Evolutionary conservation across 768 basidiomycete species (phyloP).

Genomic region (Mycena indigotica): DNA sequence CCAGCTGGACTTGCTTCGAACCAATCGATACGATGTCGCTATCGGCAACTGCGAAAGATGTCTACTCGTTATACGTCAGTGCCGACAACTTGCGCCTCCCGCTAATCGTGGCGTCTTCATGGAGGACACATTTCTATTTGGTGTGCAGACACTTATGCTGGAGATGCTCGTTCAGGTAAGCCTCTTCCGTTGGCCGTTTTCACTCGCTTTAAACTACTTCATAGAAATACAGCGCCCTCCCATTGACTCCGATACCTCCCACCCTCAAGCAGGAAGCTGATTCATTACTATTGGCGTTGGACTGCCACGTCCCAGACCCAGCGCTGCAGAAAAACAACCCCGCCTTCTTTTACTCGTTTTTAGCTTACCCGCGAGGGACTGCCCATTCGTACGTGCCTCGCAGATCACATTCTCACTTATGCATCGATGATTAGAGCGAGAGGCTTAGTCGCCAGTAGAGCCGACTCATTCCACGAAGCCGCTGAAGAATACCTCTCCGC

Average conservation of each 20-base stretch:
- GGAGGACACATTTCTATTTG: constrained; percentile 19
- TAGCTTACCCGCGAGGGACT: constrained; percentile 17
- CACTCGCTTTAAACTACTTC: not conserved
- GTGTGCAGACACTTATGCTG: constrained; percentile 17
- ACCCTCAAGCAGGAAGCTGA: constrained; percentile 19
- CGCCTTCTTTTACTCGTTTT: constrained; percentile 14
- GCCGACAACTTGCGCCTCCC: constrained; percentile 12
- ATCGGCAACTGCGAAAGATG: constrained; percentile 11
- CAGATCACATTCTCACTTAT: not conserved
- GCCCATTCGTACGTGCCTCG: constrained; percentile 19
- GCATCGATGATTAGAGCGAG: constrained; percentile 7
- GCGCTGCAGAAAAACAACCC: not conserved
- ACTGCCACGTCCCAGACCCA: not conserved
- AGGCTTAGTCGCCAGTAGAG: constrained; percentile 7
- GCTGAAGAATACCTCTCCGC: constrained; percentile 15
- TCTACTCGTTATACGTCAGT: constrained; percentile 15
- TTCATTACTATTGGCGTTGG: constrained; percentile 6
- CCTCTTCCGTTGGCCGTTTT: not conserved
- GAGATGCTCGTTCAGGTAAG: constrained; percentile 23
- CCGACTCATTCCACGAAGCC: constrained; percentile 9
- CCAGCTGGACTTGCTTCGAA: not conserved
- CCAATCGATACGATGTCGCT: constrained; percentile 1
- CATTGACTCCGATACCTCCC: not conserved
- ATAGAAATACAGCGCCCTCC: not conserved
- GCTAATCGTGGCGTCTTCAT: constrained; percentile 18